Base-by-base conservation (phyloP, 1,139 yeast species). In the Suhomyces kunorum region DNA sequence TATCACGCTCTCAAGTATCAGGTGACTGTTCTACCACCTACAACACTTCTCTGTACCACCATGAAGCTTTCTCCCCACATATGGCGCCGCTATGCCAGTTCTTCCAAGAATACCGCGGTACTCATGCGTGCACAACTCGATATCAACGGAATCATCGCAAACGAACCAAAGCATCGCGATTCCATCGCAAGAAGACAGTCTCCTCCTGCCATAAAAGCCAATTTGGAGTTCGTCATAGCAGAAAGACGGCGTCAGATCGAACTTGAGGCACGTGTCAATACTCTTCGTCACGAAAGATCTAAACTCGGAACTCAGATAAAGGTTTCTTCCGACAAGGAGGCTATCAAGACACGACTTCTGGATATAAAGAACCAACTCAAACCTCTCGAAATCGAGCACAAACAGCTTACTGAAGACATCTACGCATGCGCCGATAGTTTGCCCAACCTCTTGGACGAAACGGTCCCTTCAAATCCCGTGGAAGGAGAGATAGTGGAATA, bases 391-490 rank as follows among this genome's bases (percentile, higher is more conserved):
- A 45, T 55, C 1, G 55, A 61, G 14, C 59, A 50, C n/a, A 50
- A 54, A 4, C 43, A 37, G 3, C 43, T 71, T 11, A 55, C 65
- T 4, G 56, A 59, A 14, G 46, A 50, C 11, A 56, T 82, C 1
- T 59, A 63, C 31, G 32, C 50, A 1, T 59, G 61, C 26, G 74
- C 80, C 1, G 84, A 80, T 16, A 59, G 74, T 0, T 63, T 89
- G 11, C 98, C 98, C 0, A 89, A 89, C 52, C 58, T 78, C 27
- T 62, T 87, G 1, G 83, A 81, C 42, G 61, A 72, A 0, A 50
- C 71, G 0, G 86, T 80, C 0, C 75, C 77, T 0, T 45, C 54
- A 1, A 66, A 71, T 17, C 81, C 80, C 22, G 44, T 47, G 4
- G 35, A 42, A 5, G 64, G 63, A 14, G 72, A 71, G 22, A 55